A percentile compares a stretch with the other conserved stretches of the same genome.
phyloP scores from a whole-genome alignment of 257 asterid species.

The Solanum pinnatisectum region DNA sequence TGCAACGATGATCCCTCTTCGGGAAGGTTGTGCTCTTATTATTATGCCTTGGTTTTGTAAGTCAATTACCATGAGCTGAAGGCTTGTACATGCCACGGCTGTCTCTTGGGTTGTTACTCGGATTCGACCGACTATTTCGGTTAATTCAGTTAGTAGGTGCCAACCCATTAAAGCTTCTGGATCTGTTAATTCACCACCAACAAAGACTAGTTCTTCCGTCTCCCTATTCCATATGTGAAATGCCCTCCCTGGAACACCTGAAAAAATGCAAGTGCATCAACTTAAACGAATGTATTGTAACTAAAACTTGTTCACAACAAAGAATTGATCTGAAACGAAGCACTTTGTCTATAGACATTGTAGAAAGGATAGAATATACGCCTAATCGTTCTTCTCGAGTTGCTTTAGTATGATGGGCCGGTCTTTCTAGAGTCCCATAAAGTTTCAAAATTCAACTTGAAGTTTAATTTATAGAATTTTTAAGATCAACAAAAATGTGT shows the following conservation, averaged over 20 bases:
- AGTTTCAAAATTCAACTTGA: not conserved
- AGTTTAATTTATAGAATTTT: not conserved
- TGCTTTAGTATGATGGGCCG: not conserved
- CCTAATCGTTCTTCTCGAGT: not conserved
- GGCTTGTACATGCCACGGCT: constrained; percentile 72
- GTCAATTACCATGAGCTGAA: constrained; percentile 44
- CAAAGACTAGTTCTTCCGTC: constrained; percentile 57
- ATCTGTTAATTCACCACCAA: constrained; percentile 76
- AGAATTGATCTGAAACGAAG: not conserved
- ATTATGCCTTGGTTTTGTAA: constrained; percentile 41
- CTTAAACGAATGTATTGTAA: not conserved
- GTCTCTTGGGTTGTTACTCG: constrained; percentile 40
- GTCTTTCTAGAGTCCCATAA: not conserved
- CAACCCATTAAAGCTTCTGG: constrained; percentile 88
- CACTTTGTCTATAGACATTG: not conserved
- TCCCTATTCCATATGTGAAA: constrained; percentile 71
- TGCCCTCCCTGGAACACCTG: constrained; percentile 83
- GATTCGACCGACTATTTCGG: constrained; percentile 52
- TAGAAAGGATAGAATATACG: not conserved
- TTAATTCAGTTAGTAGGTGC: constrained; percentile 58
- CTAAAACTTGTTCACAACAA: not conserved
- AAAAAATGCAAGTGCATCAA: not conserved
- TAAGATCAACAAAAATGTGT: not conserved
- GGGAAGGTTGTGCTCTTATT: constrained; percentile 31
- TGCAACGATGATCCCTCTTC: constrained; percentile 39